A percentile compares a stretch with the other conserved stretches of the same genome.
Conservation (phyloP, 1,284 basidiomycete genomes). For the Ustilago loliicola region DNA sequence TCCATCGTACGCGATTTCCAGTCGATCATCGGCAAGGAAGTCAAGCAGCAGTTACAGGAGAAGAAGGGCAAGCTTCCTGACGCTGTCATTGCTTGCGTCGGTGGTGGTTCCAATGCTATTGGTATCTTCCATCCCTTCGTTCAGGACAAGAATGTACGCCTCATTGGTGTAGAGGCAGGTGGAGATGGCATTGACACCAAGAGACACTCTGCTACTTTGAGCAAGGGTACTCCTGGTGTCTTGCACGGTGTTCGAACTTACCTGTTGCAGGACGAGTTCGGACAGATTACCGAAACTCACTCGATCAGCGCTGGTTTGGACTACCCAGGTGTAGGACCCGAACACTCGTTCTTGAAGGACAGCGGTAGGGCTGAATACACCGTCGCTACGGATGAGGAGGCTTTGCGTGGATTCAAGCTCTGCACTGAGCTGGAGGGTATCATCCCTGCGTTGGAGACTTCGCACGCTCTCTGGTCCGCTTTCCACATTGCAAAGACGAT, state of each 20-base stretch:
- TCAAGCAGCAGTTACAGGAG: constrained; percentile 86
- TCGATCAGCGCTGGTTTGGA: constrained; percentile 92
- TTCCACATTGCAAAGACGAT: constrained; percentile 86
- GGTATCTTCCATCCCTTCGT: constrained; percentile 74
- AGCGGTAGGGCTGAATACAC: constrained; percentile 92
- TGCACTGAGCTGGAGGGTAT: constrained; percentile 95
- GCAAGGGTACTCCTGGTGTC: constrained; percentile 90
- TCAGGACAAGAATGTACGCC: constrained; percentile 60
- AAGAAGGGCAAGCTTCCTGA: constrained; percentile 88
- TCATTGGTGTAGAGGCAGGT: constrained; percentile 69
- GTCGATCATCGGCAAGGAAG: constrained; percentile 92
- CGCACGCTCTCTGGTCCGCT: constrained; percentile 94
- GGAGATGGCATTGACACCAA: constrained; percentile 86
- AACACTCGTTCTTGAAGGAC: constrained; percentile 97
- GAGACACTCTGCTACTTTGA: constrained; percentile 90
- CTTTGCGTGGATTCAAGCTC: constrained; percentile 89
- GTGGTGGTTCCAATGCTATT: constrained; percentile 97
- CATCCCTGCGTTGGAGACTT: constrained; percentile 95
- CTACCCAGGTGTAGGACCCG: constrained; percentile 86
- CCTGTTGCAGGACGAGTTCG: constrained; percentile 86
- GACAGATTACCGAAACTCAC: constrained; percentile 97
- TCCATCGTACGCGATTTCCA: constrained; percentile 99
- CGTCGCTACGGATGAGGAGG: constrained; percentile 92
- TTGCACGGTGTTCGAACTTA: constrained; percentile 96
- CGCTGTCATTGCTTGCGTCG: constrained; percentile 94